Conservation (phyloP, 2,329 filamentous ascomycete genomes). For the Trichoderma sp. region DNA sequence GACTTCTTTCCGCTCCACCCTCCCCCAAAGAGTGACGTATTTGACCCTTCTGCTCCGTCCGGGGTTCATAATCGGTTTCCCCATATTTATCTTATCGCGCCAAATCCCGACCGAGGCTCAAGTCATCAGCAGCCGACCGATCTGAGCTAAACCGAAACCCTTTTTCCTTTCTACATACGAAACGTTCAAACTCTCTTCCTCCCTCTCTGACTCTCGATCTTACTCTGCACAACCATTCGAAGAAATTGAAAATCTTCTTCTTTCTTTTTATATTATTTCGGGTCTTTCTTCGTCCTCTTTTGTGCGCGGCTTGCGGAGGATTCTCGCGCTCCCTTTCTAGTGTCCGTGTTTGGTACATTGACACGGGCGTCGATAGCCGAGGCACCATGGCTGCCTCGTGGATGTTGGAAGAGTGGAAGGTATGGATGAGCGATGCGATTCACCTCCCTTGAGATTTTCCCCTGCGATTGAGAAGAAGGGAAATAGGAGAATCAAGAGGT, state of each 20-base stretch:
- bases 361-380: slow-evolving; percentile 16
- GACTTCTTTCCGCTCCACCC: neutral
- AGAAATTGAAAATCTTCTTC: neutral
- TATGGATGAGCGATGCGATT: slow-evolving; percentile 15
- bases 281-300: neutral
- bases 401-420: slow-evolving; percentile 27
- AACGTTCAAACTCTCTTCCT: neutral
- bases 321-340: neutral
- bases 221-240: neutral
- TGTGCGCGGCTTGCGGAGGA: neutral
- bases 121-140: slow-evolving; percentile 5
- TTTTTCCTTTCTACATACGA: neutral
- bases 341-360: neutral
- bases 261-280: neutral
- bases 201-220: neutral
- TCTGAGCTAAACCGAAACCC: neutral
- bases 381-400: slow-evolving; percentile 23
- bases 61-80: neutral
- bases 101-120: slow-evolving; percentile 6
- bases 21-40: neutral
- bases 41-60: neutral
- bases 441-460: neutral
- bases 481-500: neutral
- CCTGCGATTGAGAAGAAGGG: neutral
- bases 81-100: neutral